phyloP scores from a whole-genome alignment of 257 asterid genomes.

The Capsicum pubescens region DNA sequence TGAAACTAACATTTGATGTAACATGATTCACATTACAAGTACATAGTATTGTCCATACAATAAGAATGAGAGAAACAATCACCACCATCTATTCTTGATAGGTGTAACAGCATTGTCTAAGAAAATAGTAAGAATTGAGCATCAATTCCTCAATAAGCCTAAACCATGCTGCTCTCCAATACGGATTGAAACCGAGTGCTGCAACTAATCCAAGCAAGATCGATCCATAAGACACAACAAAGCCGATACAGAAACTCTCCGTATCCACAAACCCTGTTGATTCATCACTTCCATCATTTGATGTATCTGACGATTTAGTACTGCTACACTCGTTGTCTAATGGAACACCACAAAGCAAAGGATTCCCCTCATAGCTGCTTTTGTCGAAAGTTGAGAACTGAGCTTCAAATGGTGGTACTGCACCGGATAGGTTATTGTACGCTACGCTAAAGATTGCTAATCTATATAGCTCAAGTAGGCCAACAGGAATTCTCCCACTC shows the following conservation, averaged over 20 bases:
- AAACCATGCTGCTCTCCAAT: slow-evolving; percentile 6
- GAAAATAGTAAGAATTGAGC: background rate
- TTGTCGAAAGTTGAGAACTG: slow-evolving; percentile 15
- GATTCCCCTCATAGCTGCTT: slow-evolving; percentile 27
- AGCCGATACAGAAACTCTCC: background rate
- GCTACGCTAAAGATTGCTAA: slow-evolving; percentile 11
- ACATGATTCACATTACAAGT: background rate
- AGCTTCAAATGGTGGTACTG: background rate
- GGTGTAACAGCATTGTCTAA: background rate
- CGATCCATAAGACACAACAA: background rate
- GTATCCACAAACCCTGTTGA: background rate
- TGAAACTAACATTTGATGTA: background rate
- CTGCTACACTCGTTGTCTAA: background rate
- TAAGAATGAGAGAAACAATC: background rate
- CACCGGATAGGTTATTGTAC: background rate
- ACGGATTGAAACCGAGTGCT: background rate
- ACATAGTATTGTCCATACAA: background rate
- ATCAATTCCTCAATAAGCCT: background rate
- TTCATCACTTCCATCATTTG: background rate
- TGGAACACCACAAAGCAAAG: slow-evolving; percentile 23
- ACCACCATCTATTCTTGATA: background rate
- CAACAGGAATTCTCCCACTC: slow-evolving; percentile 2
- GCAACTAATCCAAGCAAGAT: background rate
- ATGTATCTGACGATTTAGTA: background rate
- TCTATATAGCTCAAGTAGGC: background rate